Conservation (phyloP, 2,329 filamentous ascomycete species). For the Chrysoporthe deuterocubensis region DNA sequence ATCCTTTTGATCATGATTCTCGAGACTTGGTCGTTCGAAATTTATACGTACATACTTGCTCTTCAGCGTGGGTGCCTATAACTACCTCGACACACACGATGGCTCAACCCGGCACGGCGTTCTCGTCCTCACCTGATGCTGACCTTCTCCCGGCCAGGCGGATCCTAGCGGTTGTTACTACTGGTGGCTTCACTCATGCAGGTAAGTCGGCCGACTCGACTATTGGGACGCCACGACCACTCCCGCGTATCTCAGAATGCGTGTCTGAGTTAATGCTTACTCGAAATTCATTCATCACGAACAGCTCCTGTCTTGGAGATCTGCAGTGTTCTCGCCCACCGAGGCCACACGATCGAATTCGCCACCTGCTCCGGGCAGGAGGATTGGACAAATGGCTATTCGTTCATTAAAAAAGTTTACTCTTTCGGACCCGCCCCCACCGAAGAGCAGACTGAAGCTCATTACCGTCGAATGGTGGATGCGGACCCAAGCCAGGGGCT, state of each 20-base stretch:
- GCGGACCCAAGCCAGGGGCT: constrained; percentile 5
- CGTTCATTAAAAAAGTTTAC: neutral
- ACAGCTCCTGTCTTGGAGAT: neutral
- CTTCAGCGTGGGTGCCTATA: too few species aligned
- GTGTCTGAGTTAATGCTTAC: neutral
- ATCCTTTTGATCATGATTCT: too few species aligned
- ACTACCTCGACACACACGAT: neutral
- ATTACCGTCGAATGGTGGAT: constrained; percentile 16
- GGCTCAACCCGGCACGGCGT: neutral
- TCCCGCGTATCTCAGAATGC: too few species aligned
- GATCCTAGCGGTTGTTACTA: neutral
- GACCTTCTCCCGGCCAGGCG: neutral
- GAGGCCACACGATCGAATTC: neutral
- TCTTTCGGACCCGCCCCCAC: constrained; percentile 4
- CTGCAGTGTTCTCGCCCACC: neutral
- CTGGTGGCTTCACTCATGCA: neutral
- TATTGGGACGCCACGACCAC: too few species aligned
- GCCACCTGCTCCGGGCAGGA: neutral
- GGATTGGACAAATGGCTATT: neutral
- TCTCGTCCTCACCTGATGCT: neutral
- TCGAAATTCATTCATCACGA: neutral
- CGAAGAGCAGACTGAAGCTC: neutral
- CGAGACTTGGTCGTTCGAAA: too few species aligned
- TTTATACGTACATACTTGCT: too few species aligned
- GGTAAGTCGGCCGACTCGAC: neutral